A percentile compares a stretch with the other conserved stretches of the same genome.
phyloP scores from a whole-genome alignment of 2,329 filamentous ascomycete species.

The Fusarium annulatum region DNA sequence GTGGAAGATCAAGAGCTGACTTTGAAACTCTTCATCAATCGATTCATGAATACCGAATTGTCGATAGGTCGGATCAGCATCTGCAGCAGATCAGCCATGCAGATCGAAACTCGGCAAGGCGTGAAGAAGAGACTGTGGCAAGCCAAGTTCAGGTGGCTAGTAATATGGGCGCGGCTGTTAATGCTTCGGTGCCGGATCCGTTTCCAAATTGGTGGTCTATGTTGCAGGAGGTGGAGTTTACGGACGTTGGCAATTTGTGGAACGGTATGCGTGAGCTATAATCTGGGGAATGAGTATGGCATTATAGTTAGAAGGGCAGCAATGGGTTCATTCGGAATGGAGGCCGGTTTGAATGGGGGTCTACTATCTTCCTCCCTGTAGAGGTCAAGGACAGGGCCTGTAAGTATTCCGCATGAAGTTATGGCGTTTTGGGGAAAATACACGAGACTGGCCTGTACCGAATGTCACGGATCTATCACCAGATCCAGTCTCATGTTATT shows the following conservation, averaged over 20 bases:
- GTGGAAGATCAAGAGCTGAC: conserved; percentile 32
- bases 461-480: neutral
- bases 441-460: neutral
- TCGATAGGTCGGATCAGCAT: conserved; percentile 36
- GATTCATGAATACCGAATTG: conserved; percentile 35
- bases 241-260: conserved; percentile 27
- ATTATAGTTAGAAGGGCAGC: no score
- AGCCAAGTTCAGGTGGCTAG: neutral
- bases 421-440: neutral
- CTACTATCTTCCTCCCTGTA: neutral
- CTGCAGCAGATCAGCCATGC: conserved; percentile 38
- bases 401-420: neutral
- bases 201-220: conserved; percentile 44
- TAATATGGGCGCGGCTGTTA: neutral
- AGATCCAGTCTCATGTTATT: no score
- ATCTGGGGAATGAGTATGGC: no score
- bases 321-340: no score
- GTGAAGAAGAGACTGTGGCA: neutral
- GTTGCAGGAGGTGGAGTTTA: conserved; percentile 42
- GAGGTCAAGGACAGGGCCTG: neutral
- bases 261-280: conserved; percentile 4
- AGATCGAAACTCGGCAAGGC: conserved; percentile 18
- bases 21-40: conserved; percentile 39
- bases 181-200: conserved; percentile 20
- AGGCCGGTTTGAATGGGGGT: no score